These are phyloP conservation scores for Neofusicoccum parvum DNA, from an alignment of 2,329 filamentous ascomycete species.

Conservation along the genomic window DNA sequence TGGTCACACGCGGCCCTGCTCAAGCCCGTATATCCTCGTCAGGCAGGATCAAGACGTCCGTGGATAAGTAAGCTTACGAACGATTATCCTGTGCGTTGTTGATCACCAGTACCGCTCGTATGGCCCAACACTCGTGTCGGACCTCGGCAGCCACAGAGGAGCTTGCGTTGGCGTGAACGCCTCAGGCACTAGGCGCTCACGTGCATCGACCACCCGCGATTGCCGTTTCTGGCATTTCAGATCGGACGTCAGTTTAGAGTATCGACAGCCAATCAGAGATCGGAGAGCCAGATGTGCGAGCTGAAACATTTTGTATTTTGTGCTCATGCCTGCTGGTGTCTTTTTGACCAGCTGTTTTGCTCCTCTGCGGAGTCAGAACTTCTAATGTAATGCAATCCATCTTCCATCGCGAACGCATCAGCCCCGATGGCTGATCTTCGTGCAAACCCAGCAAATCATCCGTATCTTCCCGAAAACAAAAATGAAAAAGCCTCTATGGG, in stretches of 20 bases:
- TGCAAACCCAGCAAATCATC: not conserved
- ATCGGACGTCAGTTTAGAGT: too few relatives aligned
- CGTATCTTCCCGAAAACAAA: not conserved
- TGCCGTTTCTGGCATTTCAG: not conserved
- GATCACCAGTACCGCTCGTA: not conserved
- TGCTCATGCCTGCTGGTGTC: not conserved
- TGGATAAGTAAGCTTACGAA: conserved; percentile 11
- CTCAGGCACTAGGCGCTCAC: not conserved
- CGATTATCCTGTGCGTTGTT: not conserved
- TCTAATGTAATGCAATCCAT: conserved; percentile 1
- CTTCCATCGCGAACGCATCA: not conserved
- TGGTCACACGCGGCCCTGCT: conserved; percentile 10
- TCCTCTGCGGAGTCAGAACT: not conserved
- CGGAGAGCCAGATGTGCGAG: not conserved
- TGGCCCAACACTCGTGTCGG: not conserved
- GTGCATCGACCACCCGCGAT: not conserved
- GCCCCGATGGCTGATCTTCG: not conserved
- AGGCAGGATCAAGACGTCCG: not conserved
- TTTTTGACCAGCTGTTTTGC: not conserved
- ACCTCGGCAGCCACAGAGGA: conserved; percentile 1
- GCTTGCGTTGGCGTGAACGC: not conserved
- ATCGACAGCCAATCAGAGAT: not conserved
- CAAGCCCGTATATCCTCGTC: conserved; percentile 4
- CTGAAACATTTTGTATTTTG: not conserved
- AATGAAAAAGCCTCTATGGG: conserved; percentile 7